Percentiles rank a stretch among this genome's conserved stretches.
Conservation (phyloP, 306 rosid species). For the Dalbergia oliveri region DNA sequence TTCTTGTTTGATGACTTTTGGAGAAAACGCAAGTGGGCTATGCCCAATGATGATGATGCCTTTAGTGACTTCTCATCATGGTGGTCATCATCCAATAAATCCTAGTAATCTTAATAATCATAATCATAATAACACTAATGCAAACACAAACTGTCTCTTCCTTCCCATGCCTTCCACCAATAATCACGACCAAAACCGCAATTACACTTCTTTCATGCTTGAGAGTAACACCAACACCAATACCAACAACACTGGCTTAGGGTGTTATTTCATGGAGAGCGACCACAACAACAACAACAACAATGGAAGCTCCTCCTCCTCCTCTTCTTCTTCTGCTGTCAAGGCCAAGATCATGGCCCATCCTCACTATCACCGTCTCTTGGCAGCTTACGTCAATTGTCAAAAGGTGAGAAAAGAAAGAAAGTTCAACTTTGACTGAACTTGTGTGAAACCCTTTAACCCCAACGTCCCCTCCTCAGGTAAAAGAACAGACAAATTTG, state of each 20-base stretch:
- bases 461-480: too few species aligned
- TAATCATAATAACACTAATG: constrained; percentile 15
- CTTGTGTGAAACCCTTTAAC: neutral
- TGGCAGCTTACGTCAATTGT: constrained; percentile 87
- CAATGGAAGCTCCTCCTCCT: constrained; percentile 53
- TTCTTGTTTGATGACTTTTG: constrained; percentile 69
- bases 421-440: constrained; percentile 27
- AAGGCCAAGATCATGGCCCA: constrained; percentile 96
- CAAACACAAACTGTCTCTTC: constrained; percentile 57
- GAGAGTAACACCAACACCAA: constrained; percentile 36
- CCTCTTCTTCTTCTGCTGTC: constrained; percentile 57
- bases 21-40: constrained; percentile 70
- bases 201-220: constrained; percentile 53
- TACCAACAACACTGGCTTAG: constrained; percentile 45
- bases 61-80: constrained; percentile 64
- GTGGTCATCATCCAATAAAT: constrained; percentile 53
- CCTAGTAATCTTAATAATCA: constrained; percentile 32
- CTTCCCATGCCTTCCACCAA: constrained; percentile 49
- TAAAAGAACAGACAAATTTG: neutral
- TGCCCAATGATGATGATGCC: constrained; percentile 86
- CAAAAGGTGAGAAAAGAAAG: constrained; percentile 72
- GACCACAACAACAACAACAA: constrained; percentile 44
- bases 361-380: constrained; percentile 96
- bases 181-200: constrained; percentile 46
- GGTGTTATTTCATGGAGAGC: constrained; percentile 75